phyloP scores from a whole-genome alignment of 768 basidiomycete genomes.

The Candolleomyces eurysporus region DNA sequence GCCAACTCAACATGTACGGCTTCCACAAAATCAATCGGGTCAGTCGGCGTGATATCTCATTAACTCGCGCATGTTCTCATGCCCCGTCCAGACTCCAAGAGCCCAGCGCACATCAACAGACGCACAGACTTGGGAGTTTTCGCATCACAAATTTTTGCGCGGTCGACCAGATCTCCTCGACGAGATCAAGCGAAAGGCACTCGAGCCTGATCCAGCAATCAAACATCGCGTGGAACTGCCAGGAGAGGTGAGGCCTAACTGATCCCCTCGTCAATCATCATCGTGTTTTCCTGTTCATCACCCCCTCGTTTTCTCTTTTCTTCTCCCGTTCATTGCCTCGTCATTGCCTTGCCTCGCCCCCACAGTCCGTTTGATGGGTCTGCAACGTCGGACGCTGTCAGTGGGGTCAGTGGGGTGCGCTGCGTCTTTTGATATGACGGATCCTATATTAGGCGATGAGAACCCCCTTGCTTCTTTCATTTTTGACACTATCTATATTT shows the following conservation, averaged over 20 bases:
- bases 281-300: background rate
- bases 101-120: conserved; percentile 79
- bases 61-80: conserved; percentile 1
- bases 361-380: background rate
- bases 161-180: conserved; percentile 79
- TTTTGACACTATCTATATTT: conserved; percentile 1
- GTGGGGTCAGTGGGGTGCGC: background rate
- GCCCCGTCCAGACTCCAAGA: conserved; percentile 60
- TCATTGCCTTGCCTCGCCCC: background rate
- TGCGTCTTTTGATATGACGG: background rate
- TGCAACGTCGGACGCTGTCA: background rate
- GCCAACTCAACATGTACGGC: conserved; percentile 95
- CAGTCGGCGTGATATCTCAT: conserved; percentile 20
- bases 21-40: conserved; percentile 94
- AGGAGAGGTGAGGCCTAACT: conserved; percentile 57
- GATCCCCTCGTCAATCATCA: background rate
- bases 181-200: conserved; percentile 82
- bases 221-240: conserved; percentile 78
- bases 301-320: background rate
- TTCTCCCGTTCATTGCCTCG: background rate
- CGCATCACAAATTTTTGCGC: conserved; percentile 81
- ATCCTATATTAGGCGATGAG: too few relatives aligned
- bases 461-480: background rate
- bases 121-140: conserved; percentile 87
- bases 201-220: conserved; percentile 73